Base-by-base conservation (phyloP, 2,329 filamentous ascomycete species). In the Aspergillus pseudoviridinutans region DNA sequence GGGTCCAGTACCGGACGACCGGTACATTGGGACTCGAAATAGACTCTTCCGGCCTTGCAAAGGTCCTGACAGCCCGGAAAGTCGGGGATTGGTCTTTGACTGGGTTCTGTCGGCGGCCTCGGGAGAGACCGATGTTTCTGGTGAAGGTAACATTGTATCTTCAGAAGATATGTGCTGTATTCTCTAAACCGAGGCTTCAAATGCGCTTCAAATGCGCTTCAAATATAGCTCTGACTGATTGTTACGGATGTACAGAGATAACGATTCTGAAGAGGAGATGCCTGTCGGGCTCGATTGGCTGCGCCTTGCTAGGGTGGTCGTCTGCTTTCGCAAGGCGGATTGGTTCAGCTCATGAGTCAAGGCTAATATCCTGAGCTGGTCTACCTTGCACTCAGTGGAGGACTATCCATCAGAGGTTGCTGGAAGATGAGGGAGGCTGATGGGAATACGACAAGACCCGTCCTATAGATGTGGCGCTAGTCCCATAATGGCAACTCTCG, bases 11-110 rank as follows among this genome's bases (percentile, higher is more conserved):
- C 50, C 42, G 4, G 58, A 38, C 20, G 54, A 35, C 49, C 57
- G 57, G 53, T 64, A 63, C 51, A 64, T 58, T 9, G 63, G 58
- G 6, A 70, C 51, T 8, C 68, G 68, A 55, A 71, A 70, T 27
- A 66, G 54, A 50, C 62, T 61, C 55, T 60, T 65, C 49, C 66
- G 62, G 47, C 67, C 64, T 52, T 66, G 63, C 58, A 66, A 58
- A 38, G 57, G 29, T 17, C 50, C 58, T 12, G 57, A 56, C 5
- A 56, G 47, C 22, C 35, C 47, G 12, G 46, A 9, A 17, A 35
- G 51, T 24, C 29, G 6, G 10, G 20, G 32, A 27, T 12, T 29
- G 54, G 24, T 38, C 27, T 52, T 49, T 17, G 32, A 42, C 41
- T 41, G 32, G 25, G 17, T n/a, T 9, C n/a, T 51, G 20, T 27